Evolutionary conservation across 2,329 filamentous ascomycete genomes (phyloP).

Genomic region (Emmonsiellopsis sp.): DNA sequence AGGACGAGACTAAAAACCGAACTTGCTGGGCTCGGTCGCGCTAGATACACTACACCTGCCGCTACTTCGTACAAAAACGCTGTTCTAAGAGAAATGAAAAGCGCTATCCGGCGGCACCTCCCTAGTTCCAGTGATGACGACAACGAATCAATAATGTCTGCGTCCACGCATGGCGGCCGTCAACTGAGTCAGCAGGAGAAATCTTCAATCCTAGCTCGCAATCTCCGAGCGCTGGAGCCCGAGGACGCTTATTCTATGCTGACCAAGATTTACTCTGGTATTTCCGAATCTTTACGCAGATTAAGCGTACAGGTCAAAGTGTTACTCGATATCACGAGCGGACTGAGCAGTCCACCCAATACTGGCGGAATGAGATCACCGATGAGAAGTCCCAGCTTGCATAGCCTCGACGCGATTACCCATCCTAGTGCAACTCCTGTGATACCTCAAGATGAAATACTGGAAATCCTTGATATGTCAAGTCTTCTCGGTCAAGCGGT

Average conservation of each 20-base stretch:
- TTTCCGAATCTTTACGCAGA: constrained; percentile 77
- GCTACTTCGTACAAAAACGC: constrained; percentile 77
- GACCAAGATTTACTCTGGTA: constrained; percentile 70
- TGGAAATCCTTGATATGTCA: constrained; percentile 56
- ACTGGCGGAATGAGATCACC: constrained; percentile 30
- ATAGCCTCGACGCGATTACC: constrained; percentile 34
- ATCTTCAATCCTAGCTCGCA: constrained; percentile 76
- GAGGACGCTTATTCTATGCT: constrained; percentile 79
- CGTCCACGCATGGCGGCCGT: constrained; percentile 64
- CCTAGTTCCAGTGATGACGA: constrained; percentile 94
- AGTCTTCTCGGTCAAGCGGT: constrained; percentile 57
- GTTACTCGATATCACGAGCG: constrained; percentile 81
- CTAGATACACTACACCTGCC: constrained; percentile 69
- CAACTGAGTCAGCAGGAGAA: constrained; percentile 76
- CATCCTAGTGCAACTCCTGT: constrained; percentile 18
- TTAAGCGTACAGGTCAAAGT: constrained; percentile 88
- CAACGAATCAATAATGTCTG: constrained; percentile 76
- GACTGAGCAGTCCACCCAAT: constrained; percentile 6
- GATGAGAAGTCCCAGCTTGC: constrained; percentile 32
- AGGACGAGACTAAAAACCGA: constrained; percentile 60
- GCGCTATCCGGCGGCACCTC: constrained; percentile 70
- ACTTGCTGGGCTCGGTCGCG: constrained; percentile 69
- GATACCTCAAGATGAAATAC: constrained; percentile 47
- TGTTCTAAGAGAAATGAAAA: constrained; percentile 75
- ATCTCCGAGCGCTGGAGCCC: constrained; percentile 72